phyloP scores from a whole-genome alignment of 1,139 yeast species.

The Yamadazyma dushanensis region DNA sequence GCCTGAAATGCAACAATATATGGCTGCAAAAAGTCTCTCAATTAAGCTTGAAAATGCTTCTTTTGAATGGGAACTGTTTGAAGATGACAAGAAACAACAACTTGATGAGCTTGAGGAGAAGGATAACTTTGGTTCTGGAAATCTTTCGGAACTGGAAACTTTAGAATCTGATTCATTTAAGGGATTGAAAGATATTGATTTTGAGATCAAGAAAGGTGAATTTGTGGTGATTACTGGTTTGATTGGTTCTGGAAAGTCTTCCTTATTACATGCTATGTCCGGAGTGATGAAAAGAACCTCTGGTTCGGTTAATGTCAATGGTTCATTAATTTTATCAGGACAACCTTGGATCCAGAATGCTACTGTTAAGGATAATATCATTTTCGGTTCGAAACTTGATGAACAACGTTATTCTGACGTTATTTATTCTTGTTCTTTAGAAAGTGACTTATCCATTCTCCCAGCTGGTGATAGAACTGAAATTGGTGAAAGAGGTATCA shows the following conservation, averaged over 20 bases:
- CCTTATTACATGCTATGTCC: constrained; percentile 52
- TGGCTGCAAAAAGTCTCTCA: constrained; percentile 25
- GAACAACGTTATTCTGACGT: constrained; percentile 30
- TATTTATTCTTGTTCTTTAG: constrained; percentile 37
- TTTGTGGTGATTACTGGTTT: constrained; percentile 68
- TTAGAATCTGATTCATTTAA: constrained; percentile 17
- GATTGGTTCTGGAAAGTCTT: constrained; percentile 74
- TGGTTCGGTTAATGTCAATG: constrained; percentile 42
- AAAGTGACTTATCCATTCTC: constrained; percentile 36
- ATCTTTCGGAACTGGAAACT: not conserved
- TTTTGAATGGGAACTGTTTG: constrained; percentile 44
- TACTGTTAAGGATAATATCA: constrained; percentile 40
- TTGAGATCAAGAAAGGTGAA: constrained; percentile 55
- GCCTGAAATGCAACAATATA: constrained; percentile 11
- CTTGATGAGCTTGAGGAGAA: not conserved
- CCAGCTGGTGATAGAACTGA: constrained; percentile 48
- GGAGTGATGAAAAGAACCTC: constrained; percentile 52
- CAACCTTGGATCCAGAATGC: constrained; percentile 51
- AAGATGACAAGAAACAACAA: no score
- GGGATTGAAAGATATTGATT: constrained; percentile 39
- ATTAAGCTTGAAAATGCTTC: constrained; percentile 26
- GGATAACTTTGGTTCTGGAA: not conserved
- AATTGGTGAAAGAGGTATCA: constrained; percentile 51
- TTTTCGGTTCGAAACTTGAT: constrained; percentile 32
- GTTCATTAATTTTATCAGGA: constrained; percentile 48